phyloP scores from a whole-genome alignment of 1,139 yeast species.

The Wickerhamomyces sp. region DNA sequence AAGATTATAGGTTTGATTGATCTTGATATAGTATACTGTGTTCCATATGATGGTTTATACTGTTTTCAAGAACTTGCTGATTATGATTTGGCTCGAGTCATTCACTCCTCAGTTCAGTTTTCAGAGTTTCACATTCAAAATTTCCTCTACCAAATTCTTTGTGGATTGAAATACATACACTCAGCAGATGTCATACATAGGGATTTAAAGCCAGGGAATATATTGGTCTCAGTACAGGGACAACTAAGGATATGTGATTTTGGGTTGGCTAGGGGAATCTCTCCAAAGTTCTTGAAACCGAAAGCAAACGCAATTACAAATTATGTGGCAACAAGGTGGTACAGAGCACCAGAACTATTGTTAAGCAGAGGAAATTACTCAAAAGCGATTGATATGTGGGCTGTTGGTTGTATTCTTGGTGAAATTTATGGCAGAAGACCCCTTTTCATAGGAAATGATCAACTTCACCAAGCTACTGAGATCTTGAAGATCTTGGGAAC shows the following conservation, averaged over 20 bases:
- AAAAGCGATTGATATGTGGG: slow-evolving; percentile 73
- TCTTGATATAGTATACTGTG: slow-evolving; percentile 57
- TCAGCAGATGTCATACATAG: slow-evolving; percentile 83
- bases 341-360: slow-evolving; percentile 87
- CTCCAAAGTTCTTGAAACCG: slow-evolving; percentile 37
- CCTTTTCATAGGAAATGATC: slow-evolving; percentile 65
- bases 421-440: slow-evolving; percentile 73
- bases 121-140: slow-evolving; percentile 80
- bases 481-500: slow-evolving; percentile 61
- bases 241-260: slow-evolving; percentile 77
- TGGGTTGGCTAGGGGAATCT: slow-evolving; percentile 79
- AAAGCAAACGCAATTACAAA: slow-evolving; percentile 53
- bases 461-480: slow-evolving; percentile 56
- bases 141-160: slow-evolving; percentile 70
- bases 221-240: slow-evolving; percentile 69
- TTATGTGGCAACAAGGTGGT: slow-evolving; percentile 95
- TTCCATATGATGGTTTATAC: slow-evolving; percentile 80
- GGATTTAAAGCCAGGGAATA: slow-evolving; percentile 82
- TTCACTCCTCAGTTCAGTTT: slow-evolving; percentile 69
- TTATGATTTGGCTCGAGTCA: slow-evolving; percentile 71
- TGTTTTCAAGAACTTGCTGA: slow-evolving; percentile 81
- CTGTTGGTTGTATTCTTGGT: slow-evolving; percentile 74
- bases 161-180: slow-evolving; percentile 80
- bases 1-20: slow-evolving; percentile 68
- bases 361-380: slow-evolving; percentile 51